A percentile compares a stretch with the other conserved stretches of the same genome.
Conservation (phyloP, 495 filamentous ascomycete species). For the Penicillium steckii region DNA sequence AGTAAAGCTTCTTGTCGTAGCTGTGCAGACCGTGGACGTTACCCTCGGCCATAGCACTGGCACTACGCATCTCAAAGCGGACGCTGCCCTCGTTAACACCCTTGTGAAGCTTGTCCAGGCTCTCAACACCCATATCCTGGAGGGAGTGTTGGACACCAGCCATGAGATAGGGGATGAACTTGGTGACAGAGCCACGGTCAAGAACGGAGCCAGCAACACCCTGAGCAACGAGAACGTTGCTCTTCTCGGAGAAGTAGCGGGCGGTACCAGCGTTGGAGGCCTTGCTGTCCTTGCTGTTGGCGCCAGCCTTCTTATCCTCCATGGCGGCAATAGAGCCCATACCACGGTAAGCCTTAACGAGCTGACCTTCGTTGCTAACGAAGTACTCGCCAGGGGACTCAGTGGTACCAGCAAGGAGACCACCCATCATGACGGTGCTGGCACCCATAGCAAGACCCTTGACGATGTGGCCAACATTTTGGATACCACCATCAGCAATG, state of each 20-base stretch:
- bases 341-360: slow-evolving; percentile 98
- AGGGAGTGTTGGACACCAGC: slow-evolving; percentile 95
- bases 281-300: slow-evolving; percentile 64
- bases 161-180: slow-evolving; percentile 93
- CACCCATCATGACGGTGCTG: slow-evolving; percentile 98
- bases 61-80: slow-evolving; percentile 89
- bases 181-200: slow-evolving; percentile 78
- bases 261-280: slow-evolving; percentile 94
- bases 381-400: slow-evolving; percentile 97
- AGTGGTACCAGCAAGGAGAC: slow-evolving; percentile 92
- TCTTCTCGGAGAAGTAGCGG: slow-evolving; percentile 97
- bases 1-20: slow-evolving; percentile 99
- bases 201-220: slow-evolving; percentile 82
- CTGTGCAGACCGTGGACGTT: slow-evolving; percentile 94
- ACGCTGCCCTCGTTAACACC: slow-evolving; percentile 74
- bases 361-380: slow-evolving; percentile 89
- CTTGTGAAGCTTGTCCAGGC: slow-evolving; percentile 71
- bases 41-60: slow-evolving; percentile 92
- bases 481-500: slow-evolving; percentile 96
- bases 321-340: slow-evolving; percentile 99
- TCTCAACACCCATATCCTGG: slow-evolving; percentile 89
- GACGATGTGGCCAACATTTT: slow-evolving; percentile 98
- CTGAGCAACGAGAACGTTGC: slow-evolving; percentile 90
- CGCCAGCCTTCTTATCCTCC: slow-evolving; percentile 94
- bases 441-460: slow-evolving; percentile 95